Base-by-base conservation (phyloP, 306 rosid genomes). In the Astragalus glycyphyllos region DNA sequence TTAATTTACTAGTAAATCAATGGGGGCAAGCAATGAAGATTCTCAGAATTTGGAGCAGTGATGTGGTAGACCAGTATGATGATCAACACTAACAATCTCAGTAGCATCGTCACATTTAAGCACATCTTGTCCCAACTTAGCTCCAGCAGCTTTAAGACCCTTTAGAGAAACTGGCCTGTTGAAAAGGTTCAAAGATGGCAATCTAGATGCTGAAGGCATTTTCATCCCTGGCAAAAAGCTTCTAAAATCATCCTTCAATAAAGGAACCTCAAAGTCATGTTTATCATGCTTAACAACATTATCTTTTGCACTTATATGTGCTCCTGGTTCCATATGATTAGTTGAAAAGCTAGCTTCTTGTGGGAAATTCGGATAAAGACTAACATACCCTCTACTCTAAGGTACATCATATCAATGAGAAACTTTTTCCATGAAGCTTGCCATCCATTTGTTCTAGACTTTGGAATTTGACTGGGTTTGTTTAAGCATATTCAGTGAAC, bases 341-440 rank as follows among this genome's bases (percentile, higher is more conserved):
- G 99, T 91, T 11, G 97, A 91, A 73, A 94, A 87, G 89, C 99
- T 94, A 4, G 95, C 87, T 37, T 94, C 96, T 68, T 82, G 81
- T 13, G 97, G 97, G 74, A 94, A 94, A 67, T 94, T 94, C 7
- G 99, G 99, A 68, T 94, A 94, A 1, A 94, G 91, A 64, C 87
- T 89, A 1, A 94, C 97, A 63, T 94, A 94, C 4, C 99, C n/a
- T n/a, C n/a, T n/a, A n/a, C 97, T 87, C 99, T 86, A 1, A 94
- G 78, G 74, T 94, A 94, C 99, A 94, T 94, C 99, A 94, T 91
- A 84, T 94, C 99, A 49, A 94, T 91, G 14, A 94, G 88, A 66
- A 94, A 94, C 78, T 94, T 94, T 41, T 94, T 94, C 99, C 99
- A 94, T 55, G 99, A 94, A 42, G 99, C 99, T 66, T 94, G 99